Conservation (phyloP, 78 protist species). For the Diacronema lutheri region DNA sequence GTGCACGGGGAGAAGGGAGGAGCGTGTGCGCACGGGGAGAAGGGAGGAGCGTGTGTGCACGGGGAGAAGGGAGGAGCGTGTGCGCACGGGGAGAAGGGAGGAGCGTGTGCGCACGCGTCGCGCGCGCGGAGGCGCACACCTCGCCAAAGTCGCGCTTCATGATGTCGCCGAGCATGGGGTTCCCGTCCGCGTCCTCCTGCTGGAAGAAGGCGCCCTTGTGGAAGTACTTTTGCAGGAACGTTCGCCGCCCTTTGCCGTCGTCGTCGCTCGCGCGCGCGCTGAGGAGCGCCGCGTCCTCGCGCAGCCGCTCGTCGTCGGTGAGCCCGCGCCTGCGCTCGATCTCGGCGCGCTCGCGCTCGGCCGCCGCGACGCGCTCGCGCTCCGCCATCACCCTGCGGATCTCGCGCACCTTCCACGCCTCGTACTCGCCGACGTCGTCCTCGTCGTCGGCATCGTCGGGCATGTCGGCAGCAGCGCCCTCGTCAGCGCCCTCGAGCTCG, state of each 20-base stretch:
- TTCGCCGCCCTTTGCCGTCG: background rate
- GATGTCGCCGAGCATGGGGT: background rate
- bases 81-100: too few species aligned
- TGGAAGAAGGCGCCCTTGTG: slow-evolving; percentile 38
- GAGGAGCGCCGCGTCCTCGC: slow-evolving; percentile 15
- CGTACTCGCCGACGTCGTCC: slow-evolving; percentile 20
- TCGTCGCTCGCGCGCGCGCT: too few species aligned
- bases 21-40: too few species aligned
- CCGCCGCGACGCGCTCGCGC: slow-evolving; percentile 1
- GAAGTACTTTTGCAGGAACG: slow-evolving; percentile 32
- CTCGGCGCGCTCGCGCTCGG: background rate
- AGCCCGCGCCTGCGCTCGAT: slow-evolving; percentile 27
- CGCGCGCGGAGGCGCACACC: too few species aligned
- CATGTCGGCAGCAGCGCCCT: too few species aligned
- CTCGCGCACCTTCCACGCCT: slow-evolving; percentile 31
- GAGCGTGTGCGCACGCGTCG: too few species aligned
- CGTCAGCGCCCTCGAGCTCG: background rate
- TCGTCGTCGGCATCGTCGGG: slow-evolving; percentile 16
- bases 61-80: too few species aligned
- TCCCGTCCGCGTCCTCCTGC: slow-evolving; percentile 32
- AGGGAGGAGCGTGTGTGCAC: too few species aligned
- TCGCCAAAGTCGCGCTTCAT: slow-evolving; percentile 16
- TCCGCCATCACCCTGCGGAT: slow-evolving; percentile 8
- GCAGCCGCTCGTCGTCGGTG: slow-evolving; percentile 14
- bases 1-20: too few species aligned